Evolutionary conservation across 129 eudicot species (phyloP), one percentile per base, ranked within the genome.

Genomic region (Saposhnikovia divaricata): DNA sequence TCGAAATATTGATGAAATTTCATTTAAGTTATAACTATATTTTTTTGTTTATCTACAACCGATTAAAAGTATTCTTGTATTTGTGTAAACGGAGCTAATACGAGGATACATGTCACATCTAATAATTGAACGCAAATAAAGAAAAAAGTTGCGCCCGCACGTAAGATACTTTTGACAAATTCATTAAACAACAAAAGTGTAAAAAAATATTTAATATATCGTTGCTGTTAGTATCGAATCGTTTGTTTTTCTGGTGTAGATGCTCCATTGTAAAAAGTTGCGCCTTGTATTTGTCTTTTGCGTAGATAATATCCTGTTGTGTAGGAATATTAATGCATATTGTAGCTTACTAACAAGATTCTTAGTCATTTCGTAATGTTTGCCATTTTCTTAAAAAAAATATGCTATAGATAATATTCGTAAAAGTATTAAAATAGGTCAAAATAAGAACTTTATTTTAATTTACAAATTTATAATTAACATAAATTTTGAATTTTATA

Each of bases 151-250:
- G 53, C 53, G 38, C 77, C 77, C 55, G 34, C 55, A 74, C 77
- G 77, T 74, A 42, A 21, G 28, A 74, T 21, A 43, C 55, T 74
- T 28, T 44, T 25, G 77, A 74, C 57, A 74, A 44, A 43, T 74
- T 74, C 57, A 44, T 74, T 21, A 74, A 44, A n/a, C 27, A 38
- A 72, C 76, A 72, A 72, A 72, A 15, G 2, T 16, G 5, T 37
- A 15, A 8, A 34, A 12, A n/a, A 5, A 44, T 27, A 44, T 10
- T 46, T 1, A 1, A 44, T 4, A 1, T n/a, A 1, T 4, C 23
- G 2, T 74, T 44, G 21, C 1, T 44, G 55, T 74, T 15, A 74
- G 77, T 74, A 74, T 74, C 77, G 77, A 74, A 74, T 44, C 50
- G 19, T 74, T 74, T 74, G 69, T 61, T 61, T 61, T 25, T 61